Conservation (phyloP, 106 monocot genomes). For the Acorus gramineus region DNA sequence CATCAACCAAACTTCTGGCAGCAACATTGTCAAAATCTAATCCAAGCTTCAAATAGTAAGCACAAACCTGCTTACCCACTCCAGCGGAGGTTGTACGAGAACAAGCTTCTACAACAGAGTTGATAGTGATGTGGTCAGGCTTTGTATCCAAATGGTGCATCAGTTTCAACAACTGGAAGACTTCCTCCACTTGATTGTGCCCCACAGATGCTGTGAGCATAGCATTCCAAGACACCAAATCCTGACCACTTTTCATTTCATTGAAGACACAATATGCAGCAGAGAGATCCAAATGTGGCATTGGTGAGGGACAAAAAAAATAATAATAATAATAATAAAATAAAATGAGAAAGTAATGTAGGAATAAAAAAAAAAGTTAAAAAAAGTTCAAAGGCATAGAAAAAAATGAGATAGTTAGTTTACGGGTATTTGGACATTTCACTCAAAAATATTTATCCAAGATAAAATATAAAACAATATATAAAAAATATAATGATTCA, state of each 20-base stretch:
- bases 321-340: too few relatives aligned
- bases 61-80: constrained; percentile 40
- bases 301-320: too few relatives aligned
- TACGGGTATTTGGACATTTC: too few relatives aligned
- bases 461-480: too few relatives aligned
- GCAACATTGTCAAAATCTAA: constrained; percentile 27
- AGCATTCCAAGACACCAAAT: constrained; percentile 53
- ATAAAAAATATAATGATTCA: too few relatives aligned
- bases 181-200: constrained; percentile 33
- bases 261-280: constrained; percentile 32
- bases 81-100: constrained; percentile 37
- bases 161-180: constrained; percentile 20
- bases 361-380: too few relatives aligned
- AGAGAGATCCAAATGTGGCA: constrained; percentile 32
- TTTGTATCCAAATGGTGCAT: constrained; percentile 13
- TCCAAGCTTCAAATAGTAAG: constrained; percentile 37
- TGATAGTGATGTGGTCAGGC: constrained; percentile 55
- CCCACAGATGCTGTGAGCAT: constrained; percentile 50
- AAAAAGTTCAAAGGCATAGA: too few relatives aligned
- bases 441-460: too few relatives aligned
- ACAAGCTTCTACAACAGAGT: constrained; percentile 35
- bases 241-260: constrained; percentile 26
- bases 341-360: too few relatives aligned
- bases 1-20: constrained; percentile 43
- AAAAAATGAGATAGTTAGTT: too few relatives aligned